Base-by-base conservation (phyloP, 345 rosid species). In the Syzygium oleosum region DNA sequence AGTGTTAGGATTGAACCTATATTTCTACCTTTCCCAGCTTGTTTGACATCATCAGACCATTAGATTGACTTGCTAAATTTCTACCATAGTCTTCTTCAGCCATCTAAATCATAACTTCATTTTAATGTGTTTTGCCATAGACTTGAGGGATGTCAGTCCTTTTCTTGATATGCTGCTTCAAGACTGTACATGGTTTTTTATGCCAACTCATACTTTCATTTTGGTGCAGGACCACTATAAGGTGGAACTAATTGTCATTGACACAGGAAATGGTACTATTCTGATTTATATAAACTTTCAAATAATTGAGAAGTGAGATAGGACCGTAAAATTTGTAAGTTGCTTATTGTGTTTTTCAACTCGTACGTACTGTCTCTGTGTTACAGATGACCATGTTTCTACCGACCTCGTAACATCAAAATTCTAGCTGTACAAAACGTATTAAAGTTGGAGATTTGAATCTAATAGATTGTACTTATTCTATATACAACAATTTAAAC, bases 171-270 rank as follows among this genome's bases (percentile, higher is more conserved):
- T 9, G 13, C 19, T 38, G 80, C 83, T 73, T 38, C 80, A 73
- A 34, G 83, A 73, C 80, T 46, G 27, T 15, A 49, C 59, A 52
- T 29, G 85, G 22, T 29, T 84, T 31, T 84, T 49, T n/a, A 25
- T 16, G 80, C 51, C 86, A 54, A 22, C 31, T 90, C 85, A 55
- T 84, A 41, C 53, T 87, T 88, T 87, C 87, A 73, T 87, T 86
- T 86, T 87, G 86, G 85, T 91, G 80, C 89, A 97, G 99, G 97
- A 94, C 58, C 89, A 91, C 88, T 95, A 86, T 88, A 54, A 68
- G 80, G 79, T 97, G 92, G 98, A 97, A 91, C 89, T 97, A 88
- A 86, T 91, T 38, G 96, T 96, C 91, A 91, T 94, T 85, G 96
- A 95, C 84, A 87, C 95, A 41, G 98, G 96, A 85, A 96, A 91